Base-by-base conservation (phyloP, 2,329 filamentous ascomycete genomes). In the Fusarium setosum region DNA sequence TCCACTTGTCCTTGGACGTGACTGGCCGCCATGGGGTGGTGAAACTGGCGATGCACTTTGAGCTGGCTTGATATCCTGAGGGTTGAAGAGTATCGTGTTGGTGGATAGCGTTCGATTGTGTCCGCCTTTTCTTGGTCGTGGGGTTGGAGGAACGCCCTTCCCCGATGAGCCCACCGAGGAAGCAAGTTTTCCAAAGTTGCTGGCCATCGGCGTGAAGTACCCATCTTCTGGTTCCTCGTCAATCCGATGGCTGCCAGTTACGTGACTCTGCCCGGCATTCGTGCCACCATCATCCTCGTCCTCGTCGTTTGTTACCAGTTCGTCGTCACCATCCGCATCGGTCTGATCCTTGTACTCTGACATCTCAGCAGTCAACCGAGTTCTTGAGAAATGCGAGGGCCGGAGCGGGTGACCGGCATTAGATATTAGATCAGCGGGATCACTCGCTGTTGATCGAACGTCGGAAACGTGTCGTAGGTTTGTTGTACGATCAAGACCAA, bases 281-380 rank as follows among this genome's bases (percentile, higher is more conserved):
- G 81, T 80, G 13, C 73, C 77, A 15, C 83, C 81, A 48, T 88
- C 84, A 55, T 87, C 86, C 38, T 90, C 86, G 29, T 89, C 88
- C 56, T 94, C 91, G 56, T 93, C 92, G 56, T 94, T 92, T 4
- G 92, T 94, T 12, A 92, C 86, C n/a, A 94, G 82, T 76, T 97
- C 94, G 71, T 97, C 94, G 71, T 97, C 94, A 1, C 93, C 93
- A 73, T 97, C 93, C 7, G 90, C 92, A 72, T 96, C 93, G 0
- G 92, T 94, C 58, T 94, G 89, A 41, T 86, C 84, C 65, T 84
- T 85, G 49, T 83, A 80, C 21, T 81, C 72, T 75, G 81, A 65
- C 20, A 69, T 61, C 37, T 76, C 63, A 26, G 68, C 62, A 5
- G 69, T 57, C n/a, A 73, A 37, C 13, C 77, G 84, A 80, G 37